phyloP scores from a whole-genome alignment of 208 protist genomes.

The Acanthamoeba divionensis region DNA sequence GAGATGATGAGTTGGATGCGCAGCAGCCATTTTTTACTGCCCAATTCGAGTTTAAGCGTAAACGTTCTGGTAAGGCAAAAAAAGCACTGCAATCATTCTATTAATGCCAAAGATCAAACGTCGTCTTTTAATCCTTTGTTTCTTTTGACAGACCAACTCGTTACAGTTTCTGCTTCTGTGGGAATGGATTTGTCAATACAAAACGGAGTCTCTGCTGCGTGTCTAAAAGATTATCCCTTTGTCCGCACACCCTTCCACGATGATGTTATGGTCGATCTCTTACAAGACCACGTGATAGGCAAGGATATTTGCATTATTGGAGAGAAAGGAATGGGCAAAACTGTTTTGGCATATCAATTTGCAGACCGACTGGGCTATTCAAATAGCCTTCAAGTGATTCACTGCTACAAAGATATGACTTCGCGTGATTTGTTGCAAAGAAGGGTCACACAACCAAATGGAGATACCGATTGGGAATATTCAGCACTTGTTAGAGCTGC shows the following conservation, averaged over 20 bases:
- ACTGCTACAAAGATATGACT: constrained; percentile 92
- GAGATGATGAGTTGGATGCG: too few relatives aligned
- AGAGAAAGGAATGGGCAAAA: constrained; percentile 88
- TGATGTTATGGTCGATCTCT: constrained; percentile 51
- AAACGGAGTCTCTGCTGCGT: too few relatives aligned
- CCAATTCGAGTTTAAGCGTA: too few relatives aligned
- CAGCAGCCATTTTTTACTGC: too few relatives aligned
- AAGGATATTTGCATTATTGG: constrained; percentile 87
- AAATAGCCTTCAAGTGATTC: constrained; percentile 65
- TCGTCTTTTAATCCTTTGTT: too few relatives aligned
- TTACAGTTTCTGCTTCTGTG: too few relatives aligned
- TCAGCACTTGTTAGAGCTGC: constrained; percentile 86
- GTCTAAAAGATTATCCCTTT: not conserved
- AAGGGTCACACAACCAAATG: constrained; percentile 79
- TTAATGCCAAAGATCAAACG: too few relatives aligned
- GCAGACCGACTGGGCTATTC: constrained; percentile 58
- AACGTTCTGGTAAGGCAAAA: too few relatives aligned
- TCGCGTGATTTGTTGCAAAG: constrained; percentile 91
- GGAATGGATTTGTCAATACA: too few relatives aligned
- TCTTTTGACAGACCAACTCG: too few relatives aligned
- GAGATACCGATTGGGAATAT: constrained; percentile 89
- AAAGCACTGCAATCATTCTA: too few relatives aligned
- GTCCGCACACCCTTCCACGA: not conserved
- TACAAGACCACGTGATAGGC: constrained; percentile 71
- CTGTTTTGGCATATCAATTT: constrained; percentile 81